A percentile compares a stretch with the other conserved stretches of the same genome.
Conservation (phyloP, 768 basidiomycete genomes). For the Sutorius australiensis region DNA sequence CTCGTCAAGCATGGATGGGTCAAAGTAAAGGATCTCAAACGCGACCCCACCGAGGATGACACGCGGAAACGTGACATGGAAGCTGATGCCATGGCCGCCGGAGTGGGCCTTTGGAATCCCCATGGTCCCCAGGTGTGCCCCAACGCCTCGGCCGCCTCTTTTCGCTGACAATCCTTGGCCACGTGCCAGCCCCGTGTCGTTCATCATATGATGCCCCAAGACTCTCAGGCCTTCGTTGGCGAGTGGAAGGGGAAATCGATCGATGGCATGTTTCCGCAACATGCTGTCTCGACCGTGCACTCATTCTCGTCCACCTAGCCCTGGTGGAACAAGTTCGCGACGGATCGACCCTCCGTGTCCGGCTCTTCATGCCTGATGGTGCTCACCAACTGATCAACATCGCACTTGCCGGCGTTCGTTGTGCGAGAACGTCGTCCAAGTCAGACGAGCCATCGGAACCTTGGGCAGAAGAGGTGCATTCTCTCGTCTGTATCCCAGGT, state of each 20-base stretch:
- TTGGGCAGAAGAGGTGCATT: slow-evolving; percentile 83
- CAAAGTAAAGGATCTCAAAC: slow-evolving; percentile 83
- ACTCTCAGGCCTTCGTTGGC: slow-evolving; percentile 82
- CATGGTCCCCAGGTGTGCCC: slow-evolving; percentile 63
- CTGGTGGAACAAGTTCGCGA: slow-evolving; percentile 94
- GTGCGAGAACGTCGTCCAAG: slow-evolving; percentile 64
- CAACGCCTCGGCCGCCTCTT: neutral
- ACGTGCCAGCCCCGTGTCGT: slow-evolving; percentile 60
- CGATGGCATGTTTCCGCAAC: slow-evolving; percentile 54
- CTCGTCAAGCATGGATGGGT: slow-evolving; percentile 91
- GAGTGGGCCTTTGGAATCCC: slow-evolving; percentile 83
- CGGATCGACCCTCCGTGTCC: slow-evolving; percentile 83
- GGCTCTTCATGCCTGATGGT: slow-evolving; percentile 82
- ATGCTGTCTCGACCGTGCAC: neutral
- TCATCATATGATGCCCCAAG: slow-evolving; percentile 82
- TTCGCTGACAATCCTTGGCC: slow-evolving; percentile 5
- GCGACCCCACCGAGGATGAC: slow-evolving; percentile 80
- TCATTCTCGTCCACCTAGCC: slow-evolving; percentile 42
- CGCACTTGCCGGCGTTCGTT: slow-evolving; percentile 76
- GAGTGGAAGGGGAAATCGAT: slow-evolving; percentile 91
- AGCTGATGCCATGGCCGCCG: slow-evolving; percentile 66
- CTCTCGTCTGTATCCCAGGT: neutral
- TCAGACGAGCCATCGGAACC: slow-evolving; percentile 77
- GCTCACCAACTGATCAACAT: slow-evolving; percentile 91
- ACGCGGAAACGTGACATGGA: slow-evolving; percentile 68